Evolutionary conservation across 2,329 filamentous ascomycete genomes (phyloP).

Genomic region (Alternaria atra): DNA sequence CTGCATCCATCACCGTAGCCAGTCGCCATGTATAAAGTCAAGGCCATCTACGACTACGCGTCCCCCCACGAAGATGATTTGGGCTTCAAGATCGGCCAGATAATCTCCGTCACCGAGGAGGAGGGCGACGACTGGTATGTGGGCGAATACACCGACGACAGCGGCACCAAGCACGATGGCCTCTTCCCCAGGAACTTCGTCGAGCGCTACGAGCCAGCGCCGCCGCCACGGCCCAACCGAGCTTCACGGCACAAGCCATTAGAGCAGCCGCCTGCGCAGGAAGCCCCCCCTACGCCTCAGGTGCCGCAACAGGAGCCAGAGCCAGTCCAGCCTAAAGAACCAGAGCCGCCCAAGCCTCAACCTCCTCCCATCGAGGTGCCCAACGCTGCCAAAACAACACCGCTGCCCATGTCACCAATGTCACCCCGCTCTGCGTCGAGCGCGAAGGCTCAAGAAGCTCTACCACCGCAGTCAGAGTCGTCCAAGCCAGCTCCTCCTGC

Average conservation of each 20-base stretch:
- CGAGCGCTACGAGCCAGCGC: conserved; percentile 90
- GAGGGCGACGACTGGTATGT: conserved; percentile 95
- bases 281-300: conserved; percentile 39
- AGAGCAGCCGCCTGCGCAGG: conserved; percentile 43
- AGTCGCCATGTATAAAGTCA: conserved; percentile 78
- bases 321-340: conserved; percentile 32
- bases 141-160: conserved; percentile 83
- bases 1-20: background rate
- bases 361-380: conserved; percentile 48
- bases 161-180: conserved; percentile 78
- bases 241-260: conserved; percentile 61
- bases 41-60: conserved; percentile 92
- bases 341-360: conserved; percentile 51
- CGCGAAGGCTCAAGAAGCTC: conserved; percentile 29
- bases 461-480: conserved; percentile 44
- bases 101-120: conserved; percentile 91
- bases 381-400: conserved; percentile 33
- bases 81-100: conserved; percentile 81
- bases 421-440: conserved; percentile 40
- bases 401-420: conserved; percentile 36
- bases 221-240: conserved; percentile 84
- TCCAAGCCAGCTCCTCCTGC: conserved; percentile 50
- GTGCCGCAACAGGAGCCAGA: conserved; percentile 41
- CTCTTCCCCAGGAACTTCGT: conserved; percentile 98
- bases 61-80: conserved; percentile 96